These are phyloP conservation scores for Agrocybe praecox DNA, from an alignment of 768 basidiomycete genomes.

Conservation along the genomic window DNA sequence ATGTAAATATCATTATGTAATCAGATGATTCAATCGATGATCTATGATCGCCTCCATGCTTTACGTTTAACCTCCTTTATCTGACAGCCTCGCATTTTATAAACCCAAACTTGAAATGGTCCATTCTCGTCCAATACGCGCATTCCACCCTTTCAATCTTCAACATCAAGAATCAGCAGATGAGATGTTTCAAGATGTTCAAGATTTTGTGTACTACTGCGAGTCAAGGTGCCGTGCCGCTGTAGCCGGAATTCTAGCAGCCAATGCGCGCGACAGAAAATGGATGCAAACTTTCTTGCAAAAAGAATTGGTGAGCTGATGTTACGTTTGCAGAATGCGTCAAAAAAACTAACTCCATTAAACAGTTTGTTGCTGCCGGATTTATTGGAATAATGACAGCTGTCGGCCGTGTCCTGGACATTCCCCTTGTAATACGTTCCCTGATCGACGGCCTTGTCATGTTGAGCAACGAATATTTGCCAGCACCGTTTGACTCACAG, in stretches of 20 bases:
- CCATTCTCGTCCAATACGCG: too few relatives aligned
- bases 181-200: background rate
- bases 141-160: background rate
- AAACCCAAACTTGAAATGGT: too few relatives aligned
- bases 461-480: background rate
- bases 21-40: background rate
- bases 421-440: background rate
- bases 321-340: background rate
- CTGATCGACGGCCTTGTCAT: background rate
- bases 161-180: background rate
- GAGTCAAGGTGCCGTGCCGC: background rate
- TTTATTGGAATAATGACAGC: background rate
- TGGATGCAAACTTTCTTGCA: background rate
- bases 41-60: background rate
- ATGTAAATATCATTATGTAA: too few relatives aligned
- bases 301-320: background rate
- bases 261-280: background rate
- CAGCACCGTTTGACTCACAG: background rate
- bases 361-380: background rate
- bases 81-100: too few relatives aligned
- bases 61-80: too few relatives aligned
- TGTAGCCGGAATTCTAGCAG: background rate
- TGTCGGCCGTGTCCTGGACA: background rate
- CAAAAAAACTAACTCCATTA: background rate
- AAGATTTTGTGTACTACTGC: background rate